Evolutionary conservation across 1,284 basidiomycete species (phyloP), one percentile per base, ranked within the genome.

Genomic region (Leccinum fuscescens): DNA sequence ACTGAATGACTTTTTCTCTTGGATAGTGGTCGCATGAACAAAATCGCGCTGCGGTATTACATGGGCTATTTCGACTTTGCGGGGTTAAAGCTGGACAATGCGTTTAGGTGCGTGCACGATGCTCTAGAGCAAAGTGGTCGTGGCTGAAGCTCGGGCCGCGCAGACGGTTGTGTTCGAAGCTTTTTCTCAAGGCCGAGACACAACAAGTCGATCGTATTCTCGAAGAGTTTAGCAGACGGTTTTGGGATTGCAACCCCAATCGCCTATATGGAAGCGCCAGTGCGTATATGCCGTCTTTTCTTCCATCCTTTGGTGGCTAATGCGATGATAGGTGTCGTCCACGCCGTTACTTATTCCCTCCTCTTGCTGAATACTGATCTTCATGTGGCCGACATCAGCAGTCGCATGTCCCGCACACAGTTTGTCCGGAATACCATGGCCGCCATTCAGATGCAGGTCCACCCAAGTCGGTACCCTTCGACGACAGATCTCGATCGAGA

Each of bases 141-240:
- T 6, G 27, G 17, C 66, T 74, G 48, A 69, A 2, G 68, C 42
- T 22, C 50, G 55, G 27, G 12, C 55, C 12, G 2, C 2, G 48
- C 51, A 94, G 94, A 60, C 86, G 87, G 33, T 79, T 99, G 4
- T 98, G 96, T 73, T 86, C 86, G 22, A 97, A 96, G 73, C 82
- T 99, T 3, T 97, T 86, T 74, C 83, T 99, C 61, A 95, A 94
- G 72, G 96, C 90, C 2, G 96, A 99, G 77, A 97, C 96, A 0
- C 97, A 99, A 72, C 96, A 98, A 76, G 90, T 99, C 42, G 97
- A 99, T 75, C 88, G 96, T 48, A 97, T 99, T 66, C 81, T 99
- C 17, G 92, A 92, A 65, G 90, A 90, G 63, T 98, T 99, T 69
- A 92, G 91, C 64, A 80, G 86, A 51, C 84, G 94, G 7, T 99